These are phyloP conservation scores for Chaetomium olivaceum DNA, from an alignment of 2,329 filamentous ascomycete genomes.

Conservation along the genomic window DNA sequence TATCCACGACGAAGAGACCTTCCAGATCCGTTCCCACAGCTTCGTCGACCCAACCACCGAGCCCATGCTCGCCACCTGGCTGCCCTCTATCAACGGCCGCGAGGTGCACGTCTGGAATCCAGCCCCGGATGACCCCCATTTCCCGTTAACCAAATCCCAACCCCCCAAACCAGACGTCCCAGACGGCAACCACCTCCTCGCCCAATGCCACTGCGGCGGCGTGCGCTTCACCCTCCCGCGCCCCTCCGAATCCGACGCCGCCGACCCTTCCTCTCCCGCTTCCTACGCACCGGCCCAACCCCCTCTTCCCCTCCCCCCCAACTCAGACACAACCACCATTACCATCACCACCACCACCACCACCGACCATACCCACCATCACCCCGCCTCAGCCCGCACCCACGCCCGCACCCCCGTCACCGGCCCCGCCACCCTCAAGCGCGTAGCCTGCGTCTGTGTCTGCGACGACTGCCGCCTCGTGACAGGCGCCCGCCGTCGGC, in stretches of 20 bases:
- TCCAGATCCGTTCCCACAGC: conserved; percentile 41
- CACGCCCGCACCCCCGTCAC: neutral
- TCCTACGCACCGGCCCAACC: conserved; percentile 38
- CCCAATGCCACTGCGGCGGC: conserved; percentile 49
- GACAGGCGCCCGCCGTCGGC: conserved; percentile 44
- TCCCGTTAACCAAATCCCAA: conserved; percentile 25
- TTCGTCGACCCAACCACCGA: conserved; percentile 42
- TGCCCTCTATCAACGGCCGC: conserved; percentile 39
- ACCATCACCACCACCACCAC: neutral
- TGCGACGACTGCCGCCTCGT: conserved; percentile 49
- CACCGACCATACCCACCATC: neutral
- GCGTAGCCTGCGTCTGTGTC: conserved; percentile 45
- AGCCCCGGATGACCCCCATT: conserved; percentile 33
- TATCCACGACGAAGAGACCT: conserved; percentile 39
- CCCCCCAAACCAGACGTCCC: conserved; percentile 38
- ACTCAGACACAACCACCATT: neutral
- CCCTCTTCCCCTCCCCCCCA: neutral
- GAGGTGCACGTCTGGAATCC: conserved; percentile 43
- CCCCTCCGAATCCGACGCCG: conserved; percentile 38
- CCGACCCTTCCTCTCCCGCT: conserved; percentile 38
- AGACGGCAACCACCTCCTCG: conserved; percentile 42
- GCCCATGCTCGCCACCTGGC: conserved; percentile 41
- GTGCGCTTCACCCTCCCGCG: conserved; percentile 49
- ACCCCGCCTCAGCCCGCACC: neutral
- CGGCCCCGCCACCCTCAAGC: conserved; percentile 42